Conservation (phyloP, 148 eudicot species). For the Oxyria digyna region DNA sequence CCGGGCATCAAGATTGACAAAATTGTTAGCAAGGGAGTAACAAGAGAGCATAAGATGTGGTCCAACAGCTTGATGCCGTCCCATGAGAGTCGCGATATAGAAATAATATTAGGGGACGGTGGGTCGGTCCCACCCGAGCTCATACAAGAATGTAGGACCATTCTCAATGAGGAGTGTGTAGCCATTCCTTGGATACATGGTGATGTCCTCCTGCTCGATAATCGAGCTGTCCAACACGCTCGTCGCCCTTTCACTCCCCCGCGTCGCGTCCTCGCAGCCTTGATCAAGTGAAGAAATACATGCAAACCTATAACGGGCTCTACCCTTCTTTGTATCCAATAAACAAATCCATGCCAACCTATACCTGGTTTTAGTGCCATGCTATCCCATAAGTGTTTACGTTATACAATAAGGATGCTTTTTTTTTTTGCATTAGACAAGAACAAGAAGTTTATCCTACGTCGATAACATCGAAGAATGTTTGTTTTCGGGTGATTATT, state of each 20-base stretch:
- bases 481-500: too few species aligned
- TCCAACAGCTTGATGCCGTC: conserved; percentile 1
- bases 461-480: too few species aligned
- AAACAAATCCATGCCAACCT: too few species aligned
- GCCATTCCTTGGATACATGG: conserved; percentile 77
- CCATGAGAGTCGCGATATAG: neutral
- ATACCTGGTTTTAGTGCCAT: too few species aligned
- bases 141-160: neutral
- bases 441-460: too few species aligned
- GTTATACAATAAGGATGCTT: too few species aligned
- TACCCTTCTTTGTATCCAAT: too few species aligned
- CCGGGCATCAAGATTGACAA: neutral
- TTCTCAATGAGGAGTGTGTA: conserved; percentile 57
- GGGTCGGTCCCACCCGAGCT: neutral
- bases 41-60: neutral
- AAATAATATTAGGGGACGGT: neutral
- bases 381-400: too few species aligned
- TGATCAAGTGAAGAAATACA: too few species aligned
- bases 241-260: conserved; percentile 61
- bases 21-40: too few species aligned
- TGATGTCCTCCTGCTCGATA: conserved; percentile 57
- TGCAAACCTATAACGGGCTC: too few species aligned
- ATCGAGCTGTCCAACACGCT: conserved; percentile 77
- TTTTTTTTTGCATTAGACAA: too few species aligned
- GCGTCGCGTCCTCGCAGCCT: conserved; percentile 43